These are phyloP conservation scores for Geum urbanum DNA, from an alignment of 306 rosid genomes.

Conservation along the genomic window DNA sequence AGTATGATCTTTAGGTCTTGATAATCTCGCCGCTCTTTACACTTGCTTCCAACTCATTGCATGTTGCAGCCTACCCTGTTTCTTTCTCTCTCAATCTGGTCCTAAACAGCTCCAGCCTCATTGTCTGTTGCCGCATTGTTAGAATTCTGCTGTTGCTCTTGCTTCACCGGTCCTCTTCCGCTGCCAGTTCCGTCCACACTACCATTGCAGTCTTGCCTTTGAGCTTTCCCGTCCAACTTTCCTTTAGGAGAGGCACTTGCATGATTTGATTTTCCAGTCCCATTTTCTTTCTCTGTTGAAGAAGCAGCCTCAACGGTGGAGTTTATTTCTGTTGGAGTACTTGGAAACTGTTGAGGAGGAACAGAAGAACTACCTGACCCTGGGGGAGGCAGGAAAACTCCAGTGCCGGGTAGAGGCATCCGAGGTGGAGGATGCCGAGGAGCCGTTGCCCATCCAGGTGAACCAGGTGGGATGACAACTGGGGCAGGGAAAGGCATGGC, in stretches of 20 bases:
- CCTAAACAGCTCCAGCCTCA: constrained; percentile 36
- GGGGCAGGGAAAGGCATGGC: constrained; percentile 69
- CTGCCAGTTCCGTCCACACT: constrained; percentile 40
- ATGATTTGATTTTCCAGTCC: constrained; percentile 35
- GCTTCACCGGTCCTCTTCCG: constrained; percentile 30
- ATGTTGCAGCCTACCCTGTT: constrained; percentile 39
- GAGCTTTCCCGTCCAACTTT: constrained; percentile 38
- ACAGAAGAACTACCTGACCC: constrained; percentile 61
- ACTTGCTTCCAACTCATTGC: constrained; percentile 62
- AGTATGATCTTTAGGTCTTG: constrained; percentile 35
- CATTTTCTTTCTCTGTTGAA: constrained; percentile 48
- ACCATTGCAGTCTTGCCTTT: constrained; percentile 62
- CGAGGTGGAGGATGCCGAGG: constrained; percentile 84
- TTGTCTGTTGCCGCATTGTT: constrained; percentile 37
- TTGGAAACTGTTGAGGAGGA: constrained; percentile 40
- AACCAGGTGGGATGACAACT: constrained; percentile 57
- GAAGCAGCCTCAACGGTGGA: constrained; percentile 36
- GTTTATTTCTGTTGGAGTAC: constrained; percentile 39
- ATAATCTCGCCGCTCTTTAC: constrained; percentile 73
- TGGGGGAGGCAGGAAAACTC: constrained; percentile 95
- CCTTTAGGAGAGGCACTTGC: constrained; percentile 41
- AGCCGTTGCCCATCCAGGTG: constrained; percentile 67
- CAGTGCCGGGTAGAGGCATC: constrained; percentile 73
- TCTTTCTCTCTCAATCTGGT: constrained; percentile 19
- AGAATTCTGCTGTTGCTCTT: constrained; percentile 33